A percentile compares a stretch with the other conserved stretches of the same genome.
phyloP scores from a whole-genome alignment of 257 asterid species.

The Nyctanthes arbortristis region DNA sequence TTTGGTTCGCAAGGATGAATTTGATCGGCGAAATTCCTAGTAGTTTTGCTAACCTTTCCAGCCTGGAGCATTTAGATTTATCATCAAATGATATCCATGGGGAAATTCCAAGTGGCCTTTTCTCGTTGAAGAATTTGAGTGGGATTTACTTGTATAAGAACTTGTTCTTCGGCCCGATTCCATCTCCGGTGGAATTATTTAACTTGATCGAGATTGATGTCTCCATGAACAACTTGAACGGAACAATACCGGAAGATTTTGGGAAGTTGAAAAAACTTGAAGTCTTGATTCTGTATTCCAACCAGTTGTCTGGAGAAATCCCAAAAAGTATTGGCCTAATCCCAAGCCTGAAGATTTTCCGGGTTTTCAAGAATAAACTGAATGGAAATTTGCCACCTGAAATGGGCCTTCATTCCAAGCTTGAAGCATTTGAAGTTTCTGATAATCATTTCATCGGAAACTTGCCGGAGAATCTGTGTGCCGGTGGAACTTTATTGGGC shows the following conservation, averaged over 20 bases:
- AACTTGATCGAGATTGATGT: conserved; percentile 57
- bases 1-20: conserved; percentile 51
- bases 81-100: conserved; percentile 35
- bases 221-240: conserved; percentile 55
- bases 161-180: conserved; percentile 62
- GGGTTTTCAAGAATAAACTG: conserved; percentile 54
- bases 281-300: conserved; percentile 43
- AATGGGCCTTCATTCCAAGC: conserved; percentile 63
- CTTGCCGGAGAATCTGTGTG: conserved; percentile 70
- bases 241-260: conserved; percentile 64
- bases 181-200: conserved; percentile 44
- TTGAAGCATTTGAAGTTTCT: conserved; percentile 65
- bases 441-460: conserved; percentile 63
- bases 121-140: conserved; percentile 61
- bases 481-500: conserved; percentile 54
- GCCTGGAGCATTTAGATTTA: conserved; percentile 43
- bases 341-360: conserved; percentile 44
- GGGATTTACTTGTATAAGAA: conserved; percentile 44
- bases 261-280: conserved; percentile 59
- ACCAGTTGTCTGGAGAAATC: conserved; percentile 54
- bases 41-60: conserved; percentile 30
- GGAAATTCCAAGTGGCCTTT: conserved; percentile 40
- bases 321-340: conserved; percentile 60
- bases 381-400: conserved; percentile 68
- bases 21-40: conserved; percentile 50